These are phyloP conservation scores for Wickerhamomyces chaumierensis DNA, from an alignment of 805 yeast genomes.

Conservation along the genomic window DNA sequence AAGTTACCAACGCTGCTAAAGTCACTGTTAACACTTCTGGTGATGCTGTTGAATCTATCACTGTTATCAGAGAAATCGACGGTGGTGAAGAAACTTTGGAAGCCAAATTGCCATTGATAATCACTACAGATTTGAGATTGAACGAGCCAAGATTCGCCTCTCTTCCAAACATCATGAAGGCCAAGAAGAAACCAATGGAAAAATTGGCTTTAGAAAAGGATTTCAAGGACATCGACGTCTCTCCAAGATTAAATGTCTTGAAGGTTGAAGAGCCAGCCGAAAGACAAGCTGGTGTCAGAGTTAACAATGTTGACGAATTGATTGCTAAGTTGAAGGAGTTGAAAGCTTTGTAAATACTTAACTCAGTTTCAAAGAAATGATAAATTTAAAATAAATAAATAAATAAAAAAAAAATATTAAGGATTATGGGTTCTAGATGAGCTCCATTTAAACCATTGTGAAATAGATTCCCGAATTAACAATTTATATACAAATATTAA, in stretches of 20 bases:
- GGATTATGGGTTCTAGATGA: background rate
- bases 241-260: conserved; percentile 54
- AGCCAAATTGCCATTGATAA: conserved; percentile 71
- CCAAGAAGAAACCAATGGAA: conserved; percentile 90
- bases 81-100: conserved; percentile 84
- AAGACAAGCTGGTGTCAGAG: conserved; percentile 75
- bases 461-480: too few species aligned
- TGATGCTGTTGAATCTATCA: conserved; percentile 41
- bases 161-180: conserved; percentile 94
- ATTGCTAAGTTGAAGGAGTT: conserved; percentile 63
- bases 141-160: conserved; percentile 96
- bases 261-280: conserved; percentile 79
- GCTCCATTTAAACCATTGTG: too few species aligned
- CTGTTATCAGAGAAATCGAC: conserved; percentile 86
- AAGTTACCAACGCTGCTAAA: conserved; percentile 89
- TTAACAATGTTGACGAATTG: conserved; percentile 72
- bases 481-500: too few species aligned
- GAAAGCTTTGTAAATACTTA: conserved; percentile 12
- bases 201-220: conserved; percentile 44
- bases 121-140: conserved; percentile 88
- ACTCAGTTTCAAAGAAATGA: too few species aligned
- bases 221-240: conserved; percentile 48
- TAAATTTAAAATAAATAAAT: too few species aligned
- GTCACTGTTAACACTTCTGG: conserved; percentile 45
- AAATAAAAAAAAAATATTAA: too few species aligned